Base-by-base conservation (phyloP, 805 yeast species). In the Teunomyces aglyptinius region DNA sequence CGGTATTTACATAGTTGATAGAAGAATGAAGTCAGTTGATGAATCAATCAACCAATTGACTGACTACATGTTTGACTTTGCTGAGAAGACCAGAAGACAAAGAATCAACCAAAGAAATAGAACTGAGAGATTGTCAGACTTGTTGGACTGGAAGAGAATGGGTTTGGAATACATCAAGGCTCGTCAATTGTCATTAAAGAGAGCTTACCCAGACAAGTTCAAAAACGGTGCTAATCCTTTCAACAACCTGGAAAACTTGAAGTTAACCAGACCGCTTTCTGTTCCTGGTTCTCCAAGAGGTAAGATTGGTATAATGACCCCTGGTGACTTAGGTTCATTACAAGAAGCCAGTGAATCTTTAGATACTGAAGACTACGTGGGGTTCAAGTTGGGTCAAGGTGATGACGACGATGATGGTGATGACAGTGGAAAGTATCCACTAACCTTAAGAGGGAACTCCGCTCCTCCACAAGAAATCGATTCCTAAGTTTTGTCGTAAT, bases 81-180 rank as follows among this genome's bases (percentile, higher is more conserved):
- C 89, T 35, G 77, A 80, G 57, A 90, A 94, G 71, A 86, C 96
- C 12, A 84, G 97, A 69, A 86, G 99, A 70, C 97, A 94, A 68
- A 82, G 99, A 70, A 92, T 92, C 71, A 94, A 94, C 69, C 98
- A 92, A 75, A 84, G 99, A 73, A 92, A 92, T 69, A 82, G 99
- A 68, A 94, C 97, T 24, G 99, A 92, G 72, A 78, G 99, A 57
- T 77, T 92, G 52, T 83, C 94, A 43, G 98, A 94, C 65, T 71
- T 92, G 58, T 79, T 92, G 50, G 99, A 92, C 71, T 92, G 99
- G 99, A 89, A 87, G 69, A 81, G 98, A 60, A 91, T 92, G 98
- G 99, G 99, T 0, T 74, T 92, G 44, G 99, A 94, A 68, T 92
- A 92, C 67, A 83, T 89, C 59, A 92, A 92, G 73, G 98, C 98